A percentile compares a stretch with the other conserved stretches of the same genome.
These are phyloP conservation scores for Exophiala oligosperma DNA, from an alignment of 2,329 filamentous ascomycete genomes.

Conservation along the genomic window DNA sequence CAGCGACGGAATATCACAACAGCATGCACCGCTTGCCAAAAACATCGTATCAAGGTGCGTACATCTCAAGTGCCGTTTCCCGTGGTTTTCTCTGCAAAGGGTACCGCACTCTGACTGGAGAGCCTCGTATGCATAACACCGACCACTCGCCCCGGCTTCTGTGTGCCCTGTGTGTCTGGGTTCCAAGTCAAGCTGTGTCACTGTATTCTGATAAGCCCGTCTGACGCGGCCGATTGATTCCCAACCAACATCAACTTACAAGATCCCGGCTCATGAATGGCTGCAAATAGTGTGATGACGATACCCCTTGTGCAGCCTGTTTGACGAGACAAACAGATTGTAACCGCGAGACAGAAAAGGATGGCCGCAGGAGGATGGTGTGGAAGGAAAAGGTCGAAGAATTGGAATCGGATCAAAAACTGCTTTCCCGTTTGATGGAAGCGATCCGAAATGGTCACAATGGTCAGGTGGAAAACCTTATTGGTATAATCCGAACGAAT, in stretches of 20 bases:
- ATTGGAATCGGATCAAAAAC: slow-evolving; percentile 5
- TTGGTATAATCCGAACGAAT: neutral
- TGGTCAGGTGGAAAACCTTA: neutral
- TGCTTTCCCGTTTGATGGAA: neutral
- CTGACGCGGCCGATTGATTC: neutral
- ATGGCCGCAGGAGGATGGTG: slow-evolving; percentile 9
- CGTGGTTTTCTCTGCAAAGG: neutral
- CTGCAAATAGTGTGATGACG: slow-evolving; percentile 14
- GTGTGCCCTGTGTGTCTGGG: neutral
- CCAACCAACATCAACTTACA: neutral
- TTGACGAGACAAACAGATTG: slow-evolving; percentile 6
- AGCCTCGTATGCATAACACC: neutral
- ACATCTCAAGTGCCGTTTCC: neutral
- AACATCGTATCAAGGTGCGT: slow-evolving; percentile 11
- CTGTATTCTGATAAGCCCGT: neutral
- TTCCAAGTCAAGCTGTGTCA: neutral
- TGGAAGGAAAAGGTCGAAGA: slow-evolving; percentile 17
- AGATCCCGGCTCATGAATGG: neutral
- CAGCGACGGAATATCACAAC: slow-evolving; percentile 11
- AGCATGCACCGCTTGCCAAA: slow-evolving; percentile 5
- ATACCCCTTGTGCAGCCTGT: slow-evolving; percentile 14
- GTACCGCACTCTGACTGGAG: neutral
- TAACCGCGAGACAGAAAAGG: slow-evolving; percentile 6
- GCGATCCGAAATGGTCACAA: slow-evolving; percentile 3
- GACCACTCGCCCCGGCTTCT: neutral